Conservation (phyloP, 2,329 filamentous ascomycete species). For the Phoma sp. region DNA sequence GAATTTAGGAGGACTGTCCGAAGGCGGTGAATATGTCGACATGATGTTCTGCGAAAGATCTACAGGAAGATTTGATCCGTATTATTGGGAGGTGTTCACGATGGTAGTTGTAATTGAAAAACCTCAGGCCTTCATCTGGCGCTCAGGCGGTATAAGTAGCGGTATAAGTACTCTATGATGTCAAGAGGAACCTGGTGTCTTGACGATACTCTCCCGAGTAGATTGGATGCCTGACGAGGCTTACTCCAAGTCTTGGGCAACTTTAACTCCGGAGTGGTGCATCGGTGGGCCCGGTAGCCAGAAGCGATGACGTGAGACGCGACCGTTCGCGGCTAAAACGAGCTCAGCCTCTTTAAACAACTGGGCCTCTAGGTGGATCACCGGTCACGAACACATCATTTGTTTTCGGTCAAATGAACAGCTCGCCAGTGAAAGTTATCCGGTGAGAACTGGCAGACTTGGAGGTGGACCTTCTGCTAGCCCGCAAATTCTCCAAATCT, state of each 20-base stretch:
- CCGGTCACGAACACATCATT: neutral
- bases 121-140: neutral
- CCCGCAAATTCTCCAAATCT: neutral
- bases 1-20: neutral
- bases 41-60: neutral
- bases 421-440: neutral
- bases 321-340: too few relatives aligned
- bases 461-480: neutral
- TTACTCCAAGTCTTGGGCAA: slow-evolving; percentile 4
- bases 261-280: too few relatives aligned
- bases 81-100: too few relatives aligned
- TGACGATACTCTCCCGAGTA: neutral
- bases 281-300: too few relatives aligned
- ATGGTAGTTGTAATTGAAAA: neutral
- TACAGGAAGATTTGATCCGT: neutral
- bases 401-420: neutral
- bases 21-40: slow-evolving; percentile 3
- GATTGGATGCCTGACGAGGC: slow-evolving; percentile 8
- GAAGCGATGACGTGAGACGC: slow-evolving; percentile 6
- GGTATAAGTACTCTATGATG: slow-evolving; percentile 3
- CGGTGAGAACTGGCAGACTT: too few relatives aligned
- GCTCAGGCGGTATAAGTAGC: too few relatives aligned
- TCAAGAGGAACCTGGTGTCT: neutral
- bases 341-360: neutral
- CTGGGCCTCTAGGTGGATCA: neutral